Conservation (phyloP, 2,329 filamentous ascomycete genomes). For the Fusarium torulosum region DNA sequence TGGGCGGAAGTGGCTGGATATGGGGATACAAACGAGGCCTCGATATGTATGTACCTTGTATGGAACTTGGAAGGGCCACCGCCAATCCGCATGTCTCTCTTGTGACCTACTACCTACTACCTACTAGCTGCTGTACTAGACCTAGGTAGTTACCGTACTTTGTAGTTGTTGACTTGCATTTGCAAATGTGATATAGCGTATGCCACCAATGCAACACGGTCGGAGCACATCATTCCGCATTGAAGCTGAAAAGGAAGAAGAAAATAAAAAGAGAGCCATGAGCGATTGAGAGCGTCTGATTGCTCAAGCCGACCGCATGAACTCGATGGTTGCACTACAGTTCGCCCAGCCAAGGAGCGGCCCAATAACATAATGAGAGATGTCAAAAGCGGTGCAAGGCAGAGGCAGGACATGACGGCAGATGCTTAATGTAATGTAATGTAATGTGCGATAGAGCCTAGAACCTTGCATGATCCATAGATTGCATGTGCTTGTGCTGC, state of each 20-base stretch:
- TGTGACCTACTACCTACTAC: constrained; percentile 1
- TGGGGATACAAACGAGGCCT: constrained; percentile 35
- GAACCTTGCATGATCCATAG: constrained; percentile 43
- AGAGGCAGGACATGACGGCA: constrained; percentile 36
- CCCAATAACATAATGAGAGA: constrained; percentile 20
- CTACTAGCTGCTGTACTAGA: constrained; percentile 1
- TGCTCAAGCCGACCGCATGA: constrained; percentile 30
- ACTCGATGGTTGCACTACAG: constrained; percentile 39
- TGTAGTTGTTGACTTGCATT: constrained; percentile 7
- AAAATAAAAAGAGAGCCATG: not conserved
- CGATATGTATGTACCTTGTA: constrained; percentile 32
- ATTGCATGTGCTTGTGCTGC: constrained; percentile 24
- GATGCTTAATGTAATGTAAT: constrained; percentile 26
- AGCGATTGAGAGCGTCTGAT: constrained; percentile 26
- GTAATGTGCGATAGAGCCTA: constrained; percentile 30
- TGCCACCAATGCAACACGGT: constrained; percentile 21
- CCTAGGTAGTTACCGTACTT: not conserved
- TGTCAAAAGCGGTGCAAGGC: constrained; percentile 28
- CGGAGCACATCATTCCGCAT: constrained; percentile 32
- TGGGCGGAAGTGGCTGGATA: constrained; percentile 31
- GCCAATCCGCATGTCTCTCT: constrained; percentile 27
- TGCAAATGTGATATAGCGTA: constrained; percentile 21
- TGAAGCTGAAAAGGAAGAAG: constrained; percentile 6
- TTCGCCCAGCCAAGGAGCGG: constrained; percentile 20
- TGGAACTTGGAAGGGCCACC: constrained; percentile 17